Evolutionary conservation across 1,284 basidiomycete genomes (phyloP).

Genomic region (Xerocomus minutiporus): DNA sequence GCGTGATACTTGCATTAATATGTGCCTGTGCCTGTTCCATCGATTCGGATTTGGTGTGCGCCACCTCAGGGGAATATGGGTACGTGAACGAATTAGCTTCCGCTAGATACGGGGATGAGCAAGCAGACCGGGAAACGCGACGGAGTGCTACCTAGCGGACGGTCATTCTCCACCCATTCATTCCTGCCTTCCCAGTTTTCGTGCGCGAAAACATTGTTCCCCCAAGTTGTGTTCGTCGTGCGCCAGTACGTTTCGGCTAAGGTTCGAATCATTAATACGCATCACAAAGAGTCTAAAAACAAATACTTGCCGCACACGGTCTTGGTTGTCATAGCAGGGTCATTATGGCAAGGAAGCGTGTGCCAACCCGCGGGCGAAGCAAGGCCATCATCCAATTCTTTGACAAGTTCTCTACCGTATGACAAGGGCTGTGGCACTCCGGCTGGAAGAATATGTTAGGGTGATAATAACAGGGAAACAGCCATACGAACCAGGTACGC

Average conservation of each 20-base stretch:
- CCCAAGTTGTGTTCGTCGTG: slow-evolving; percentile 79
- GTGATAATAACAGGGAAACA: not conserved
- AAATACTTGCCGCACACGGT: slow-evolving; percentile 14
- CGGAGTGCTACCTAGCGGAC: slow-evolving; percentile 48
- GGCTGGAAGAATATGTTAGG: slow-evolving; percentile 5
- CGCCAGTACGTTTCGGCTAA: slow-evolving; percentile 39
- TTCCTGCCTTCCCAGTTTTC: slow-evolving; percentile 88
- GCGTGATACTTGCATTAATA: slow-evolving; percentile 81
- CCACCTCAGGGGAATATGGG: slow-evolving; percentile 57
- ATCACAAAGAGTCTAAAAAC: too few relatives aligned
- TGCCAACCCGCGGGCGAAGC: slow-evolving; percentile 93
- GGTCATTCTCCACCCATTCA: slow-evolving; percentile 71
- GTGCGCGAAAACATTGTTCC: slow-evolving; percentile 89
- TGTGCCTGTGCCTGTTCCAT: slow-evolving; percentile 71
- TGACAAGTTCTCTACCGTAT: slow-evolving; percentile 21
- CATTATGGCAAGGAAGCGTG: slow-evolving; percentile 54
- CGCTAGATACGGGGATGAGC: slow-evolving; percentile 10
- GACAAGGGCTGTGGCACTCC: slow-evolving; percentile 10
- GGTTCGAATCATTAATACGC: not conserved
- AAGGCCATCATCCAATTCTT: slow-evolving; percentile 33
- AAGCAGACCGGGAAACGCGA: not conserved
- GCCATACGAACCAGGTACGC: slow-evolving; percentile 11
- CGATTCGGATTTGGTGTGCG: slow-evolving; percentile 44
- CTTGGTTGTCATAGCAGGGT: slow-evolving; percentile 37
- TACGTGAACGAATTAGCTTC: slow-evolving; percentile 53